Percentiles rank a stretch among this genome's conserved stretches.
Conservation (phyloP, 164 flowering plant genomes). For the Vitis rotundifolia region DNA sequence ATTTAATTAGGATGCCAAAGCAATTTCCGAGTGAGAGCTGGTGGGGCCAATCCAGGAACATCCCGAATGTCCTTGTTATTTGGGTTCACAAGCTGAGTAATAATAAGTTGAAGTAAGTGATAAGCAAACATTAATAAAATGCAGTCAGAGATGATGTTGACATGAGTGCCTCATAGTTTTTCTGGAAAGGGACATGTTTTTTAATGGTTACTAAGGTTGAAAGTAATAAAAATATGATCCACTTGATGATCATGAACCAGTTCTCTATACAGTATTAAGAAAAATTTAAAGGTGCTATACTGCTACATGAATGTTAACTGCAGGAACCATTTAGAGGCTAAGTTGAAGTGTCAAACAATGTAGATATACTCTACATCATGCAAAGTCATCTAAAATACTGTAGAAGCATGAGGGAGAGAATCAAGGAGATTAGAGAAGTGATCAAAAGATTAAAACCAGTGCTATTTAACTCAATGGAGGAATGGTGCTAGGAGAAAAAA, state of each 20-base stretch:
- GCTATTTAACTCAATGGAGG: too few species aligned
- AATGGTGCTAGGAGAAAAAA: too few species aligned
- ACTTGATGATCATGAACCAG: too few species aligned
- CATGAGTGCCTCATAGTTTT: background rate
- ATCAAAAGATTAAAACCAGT: too few species aligned
- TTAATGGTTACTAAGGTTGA: too few species aligned
- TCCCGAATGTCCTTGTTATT: slow-evolving; percentile 82
- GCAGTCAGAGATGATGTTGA: background rate
- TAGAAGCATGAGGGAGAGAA: background rate
- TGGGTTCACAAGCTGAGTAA: slow-evolving; percentile 76
- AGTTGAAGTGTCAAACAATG: too few species aligned
- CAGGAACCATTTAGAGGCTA: too few species aligned
- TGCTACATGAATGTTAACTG: too few species aligned
- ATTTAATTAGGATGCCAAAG: slow-evolving; percentile 47
- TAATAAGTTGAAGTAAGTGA: background rate
- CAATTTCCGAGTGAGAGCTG: slow-evolving; percentile 60
- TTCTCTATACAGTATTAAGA: too few species aligned
- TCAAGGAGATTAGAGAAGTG: background rate
- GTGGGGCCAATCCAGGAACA: slow-evolving; percentile 94
- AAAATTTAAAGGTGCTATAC: too few species aligned
- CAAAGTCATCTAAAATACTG: background rate
- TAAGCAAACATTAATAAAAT: background rate
- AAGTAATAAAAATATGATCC: too few species aligned
- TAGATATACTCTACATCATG: background rate
- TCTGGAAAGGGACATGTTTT: too few species aligned